Conservation (phyloP, 495 filamentous ascomycete genomes). For the Usnea hakonensis region DNA sequence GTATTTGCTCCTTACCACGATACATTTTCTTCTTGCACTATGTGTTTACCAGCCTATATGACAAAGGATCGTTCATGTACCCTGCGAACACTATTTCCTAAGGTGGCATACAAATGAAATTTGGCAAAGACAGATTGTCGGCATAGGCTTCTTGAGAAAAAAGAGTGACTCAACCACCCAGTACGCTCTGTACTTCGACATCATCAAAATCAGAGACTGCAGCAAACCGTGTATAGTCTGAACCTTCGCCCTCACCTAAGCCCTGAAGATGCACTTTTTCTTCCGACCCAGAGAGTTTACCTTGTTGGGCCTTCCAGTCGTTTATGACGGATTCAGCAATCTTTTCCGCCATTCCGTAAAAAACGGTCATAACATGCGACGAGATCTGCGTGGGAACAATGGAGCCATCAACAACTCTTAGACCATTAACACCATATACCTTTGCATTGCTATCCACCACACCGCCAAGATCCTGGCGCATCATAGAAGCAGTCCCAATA, state of each 20-base stretch:
- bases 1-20: too few species aligned
- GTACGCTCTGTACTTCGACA: not conserved
- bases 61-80: not conserved
- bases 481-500: not conserved
- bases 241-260: not conserved
- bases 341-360: not conserved
- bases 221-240: not conserved
- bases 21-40: too few species aligned
- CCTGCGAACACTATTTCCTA: not conserved
- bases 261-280: not conserved
- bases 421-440: not conserved
- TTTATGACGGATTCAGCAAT: not conserved
- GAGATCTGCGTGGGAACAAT: conserved; percentile 1
- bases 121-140: not conserved
- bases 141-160: not conserved
- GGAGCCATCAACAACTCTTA: not conserved
- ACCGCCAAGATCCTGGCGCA: not conserved
- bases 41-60: too few species aligned
- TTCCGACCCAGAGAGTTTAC: not conserved
- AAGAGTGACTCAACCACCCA: not conserved
- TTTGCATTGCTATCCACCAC: not conserved
- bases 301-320: not conserved
- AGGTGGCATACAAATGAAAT: not conserved
- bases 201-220: not conserved
- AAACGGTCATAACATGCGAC: conserved; percentile 1